These are phyloP conservation scores for Cavenderia fasciculata DNA, from an alignment of 78 protist genomes.

Conservation along the genomic window DNA sequence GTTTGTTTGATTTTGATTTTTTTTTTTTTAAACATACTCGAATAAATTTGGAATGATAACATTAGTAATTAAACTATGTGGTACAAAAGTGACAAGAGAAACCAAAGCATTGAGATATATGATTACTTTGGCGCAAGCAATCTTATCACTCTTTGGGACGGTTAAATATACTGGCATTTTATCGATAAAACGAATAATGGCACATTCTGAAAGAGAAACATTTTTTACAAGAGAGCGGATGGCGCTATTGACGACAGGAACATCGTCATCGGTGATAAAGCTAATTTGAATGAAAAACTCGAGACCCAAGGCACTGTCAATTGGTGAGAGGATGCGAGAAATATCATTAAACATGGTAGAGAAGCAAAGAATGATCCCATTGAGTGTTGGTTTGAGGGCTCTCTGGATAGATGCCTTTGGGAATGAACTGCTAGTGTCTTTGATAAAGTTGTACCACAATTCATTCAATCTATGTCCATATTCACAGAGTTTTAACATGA, in stretches of 20 bases:
- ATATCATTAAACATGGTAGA: constrained; percentile 42
- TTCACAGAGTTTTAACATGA: constrained; percentile 34
- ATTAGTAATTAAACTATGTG: constrained; percentile 42
- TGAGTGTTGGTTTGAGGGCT: constrained; percentile 30
- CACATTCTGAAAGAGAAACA: constrained; percentile 49
- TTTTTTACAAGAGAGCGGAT: constrained; percentile 26
- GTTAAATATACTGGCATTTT: constrained; percentile 40
- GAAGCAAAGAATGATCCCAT: constrained; percentile 15
- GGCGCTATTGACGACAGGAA: background rate
- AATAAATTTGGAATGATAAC: constrained; percentile 68
- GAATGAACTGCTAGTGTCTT: background rate
- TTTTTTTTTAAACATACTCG: background rate
- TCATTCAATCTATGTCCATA: constrained; percentile 35
- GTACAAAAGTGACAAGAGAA: constrained; percentile 5
- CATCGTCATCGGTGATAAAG: constrained; percentile 18
- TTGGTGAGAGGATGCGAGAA: constrained; percentile 6
- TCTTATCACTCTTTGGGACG: constrained; percentile 15
- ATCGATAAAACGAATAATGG: constrained; percentile 47
- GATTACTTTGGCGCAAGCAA: constrained; percentile 40
- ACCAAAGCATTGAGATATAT: constrained; percentile 35
- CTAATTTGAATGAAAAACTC: constrained; percentile 44
- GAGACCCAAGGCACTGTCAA: constrained; percentile 55
- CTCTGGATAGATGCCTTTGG: constrained; percentile 34
- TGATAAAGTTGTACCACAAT: constrained; percentile 10
- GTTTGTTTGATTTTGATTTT: background rate